Conservation (phyloP, 2,329 filamentous ascomycete species). For the Hymenotorrendiella dingleyae region DNA sequence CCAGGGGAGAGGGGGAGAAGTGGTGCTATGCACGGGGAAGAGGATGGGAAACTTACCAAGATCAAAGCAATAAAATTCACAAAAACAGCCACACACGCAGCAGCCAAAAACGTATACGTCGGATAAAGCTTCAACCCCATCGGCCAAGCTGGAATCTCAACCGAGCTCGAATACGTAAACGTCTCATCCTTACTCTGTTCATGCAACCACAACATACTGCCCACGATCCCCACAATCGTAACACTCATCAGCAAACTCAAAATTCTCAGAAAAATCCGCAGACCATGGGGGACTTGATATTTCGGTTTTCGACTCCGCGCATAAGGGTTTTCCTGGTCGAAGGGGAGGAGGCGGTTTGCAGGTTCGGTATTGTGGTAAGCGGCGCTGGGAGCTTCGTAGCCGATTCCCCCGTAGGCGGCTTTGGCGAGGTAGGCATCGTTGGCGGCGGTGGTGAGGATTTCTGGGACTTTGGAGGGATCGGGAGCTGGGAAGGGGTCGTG, state of each 20-base stretch:
- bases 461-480: not conserved
- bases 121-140: not conserved
- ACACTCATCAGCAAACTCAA: not conserved
- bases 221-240: not conserved
- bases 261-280: not conserved
- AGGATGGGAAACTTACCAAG: not conserved
- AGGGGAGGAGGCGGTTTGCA: not conserved
- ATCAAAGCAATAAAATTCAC: constrained; percentile 1
- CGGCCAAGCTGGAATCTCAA: not conserved
- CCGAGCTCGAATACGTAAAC: not conserved
- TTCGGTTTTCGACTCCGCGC: not conserved
- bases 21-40: not conserved
- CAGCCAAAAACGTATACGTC: not conserved
- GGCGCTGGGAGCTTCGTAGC: not conserved
- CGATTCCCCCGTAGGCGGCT: not conserved
- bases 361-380: not conserved
- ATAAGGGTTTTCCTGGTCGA: not conserved
- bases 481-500: not conserved
- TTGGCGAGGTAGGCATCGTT: not conserved
- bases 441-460: not conserved
- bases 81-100: not conserved
- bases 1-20: too few relatives aligned
- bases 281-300: not conserved
- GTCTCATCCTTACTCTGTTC: not conserved
- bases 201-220: not conserved